Evolutionary conservation across 768 basidiomycete genomes (phyloP).

Genomic region (Leccinellum albellum): DNA sequence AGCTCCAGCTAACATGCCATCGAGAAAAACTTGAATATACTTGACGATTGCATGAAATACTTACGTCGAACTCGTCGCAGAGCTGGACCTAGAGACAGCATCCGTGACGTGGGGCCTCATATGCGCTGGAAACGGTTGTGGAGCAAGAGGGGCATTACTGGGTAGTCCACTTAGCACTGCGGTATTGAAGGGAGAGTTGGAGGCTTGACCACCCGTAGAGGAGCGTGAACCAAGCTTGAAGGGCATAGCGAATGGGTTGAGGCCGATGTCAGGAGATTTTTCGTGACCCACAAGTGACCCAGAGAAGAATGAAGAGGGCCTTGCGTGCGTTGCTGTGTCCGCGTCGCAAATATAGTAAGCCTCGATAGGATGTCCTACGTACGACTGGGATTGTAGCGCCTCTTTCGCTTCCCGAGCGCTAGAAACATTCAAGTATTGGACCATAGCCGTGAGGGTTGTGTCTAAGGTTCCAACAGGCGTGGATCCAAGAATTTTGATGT

Average conservation of each 20-base stretch:
- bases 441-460: slow-evolving; percentile 51
- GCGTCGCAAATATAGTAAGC: slow-evolving; percentile 35
- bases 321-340: slow-evolving; percentile 1
- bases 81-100: slow-evolving; percentile 31
- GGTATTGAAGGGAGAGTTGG: slow-evolving; percentile 2
- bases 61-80: slow-evolving; percentile 32
- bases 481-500: slow-evolving; percentile 47
- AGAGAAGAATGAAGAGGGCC: slow-evolving; percentile 5
- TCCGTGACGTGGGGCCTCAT: slow-evolving; percentile 16
- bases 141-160: slow-evolving; percentile 22
- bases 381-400: slow-evolving; percentile 57
- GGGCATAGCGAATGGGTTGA: slow-evolving; percentile 33
- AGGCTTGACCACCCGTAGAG: slow-evolving; percentile 1
- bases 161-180: slow-evolving; percentile 17
- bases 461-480: slow-evolving; percentile 30
- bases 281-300: slow-evolving; percentile 9
- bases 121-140: slow-evolving; percentile 20
- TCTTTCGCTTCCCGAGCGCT: slow-evolving; percentile 66
- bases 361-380: slow-evolving; percentile 44
- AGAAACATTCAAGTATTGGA: slow-evolving; percentile 55
- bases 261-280: slow-evolving; percentile 21
- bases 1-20: slow-evolving; percentile 28
- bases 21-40: background rate
- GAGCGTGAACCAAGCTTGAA: slow-evolving; percentile 22
- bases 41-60: slow-evolving; percentile 5